Evolutionary conservation across 345 rosid genomes (phyloP), one percentile per base, ranked within the genome.

Genomic region (Erucastrum elatum): DNA sequence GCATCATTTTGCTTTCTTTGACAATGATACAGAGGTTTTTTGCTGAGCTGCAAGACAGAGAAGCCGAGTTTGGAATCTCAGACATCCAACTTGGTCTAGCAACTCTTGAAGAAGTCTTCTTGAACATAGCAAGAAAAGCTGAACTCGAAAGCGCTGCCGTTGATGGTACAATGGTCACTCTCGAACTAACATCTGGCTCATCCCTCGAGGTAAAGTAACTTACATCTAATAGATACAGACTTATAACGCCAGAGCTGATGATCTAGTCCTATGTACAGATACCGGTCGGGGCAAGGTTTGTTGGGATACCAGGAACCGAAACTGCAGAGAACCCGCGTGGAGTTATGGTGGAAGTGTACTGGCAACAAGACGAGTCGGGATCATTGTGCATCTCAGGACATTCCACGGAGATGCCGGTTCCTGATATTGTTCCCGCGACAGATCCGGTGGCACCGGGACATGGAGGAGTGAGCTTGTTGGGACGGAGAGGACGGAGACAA

Each of bases 41-140:
- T 55, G 82, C 68, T 75, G 98, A 90, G 85, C 91, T 91, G 29
- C 88, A 91, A 88, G 90, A 81, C 53, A 90, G 88, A 77, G 88
- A 84, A 79, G 15, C 31, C 4, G 94, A 90, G 66, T 88, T 90
- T 51, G 87, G 90, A 49, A 88, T 94, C 76, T 80, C 92, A 16
- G 97, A 94, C 76, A 86, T 94, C 76, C 98, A 94, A 73, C 92
- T 92, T 17, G 91, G 97, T 65, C 94, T 94, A 6, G 78, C 98
- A 21, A 92, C 97, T n/a, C 95, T 94, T 1, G 98, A 92, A 86
- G 97, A 94, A 84, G 97, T 94, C 64, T 94, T 92, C 91, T 84
- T 94, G 66, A 92, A 92, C 70, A 94, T 94, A n/a, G 98, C 97
- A 30, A 86, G 84, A 84, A 87, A 89, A 80, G 98, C 98, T 25